phyloP scores from a whole-genome alignment of 495 filamentous ascomycete species.

The Aspergillus affinis region DNA sequence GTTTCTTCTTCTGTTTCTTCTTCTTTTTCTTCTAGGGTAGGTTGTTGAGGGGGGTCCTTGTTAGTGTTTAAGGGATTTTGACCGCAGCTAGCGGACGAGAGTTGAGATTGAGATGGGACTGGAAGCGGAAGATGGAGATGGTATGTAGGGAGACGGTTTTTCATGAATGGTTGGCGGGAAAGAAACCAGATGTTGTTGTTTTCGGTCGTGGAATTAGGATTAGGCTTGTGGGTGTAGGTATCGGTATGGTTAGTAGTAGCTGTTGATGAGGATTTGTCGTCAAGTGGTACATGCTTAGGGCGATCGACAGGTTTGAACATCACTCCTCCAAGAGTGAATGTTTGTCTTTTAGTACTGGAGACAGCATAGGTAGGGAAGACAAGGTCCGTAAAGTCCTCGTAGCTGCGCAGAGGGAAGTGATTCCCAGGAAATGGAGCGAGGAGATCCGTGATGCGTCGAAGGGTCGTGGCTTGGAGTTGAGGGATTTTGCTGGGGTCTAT shows the following conservation, averaged over 20 bases:
- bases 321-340: conserved; percentile 56
- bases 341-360: conserved; percentile 23
- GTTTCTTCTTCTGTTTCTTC: neutral
- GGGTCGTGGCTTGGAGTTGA: conserved; percentile 32
- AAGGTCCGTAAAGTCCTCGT: conserved; percentile 25
- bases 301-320: conserved; percentile 48
- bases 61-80: neutral
- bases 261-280: conserved; percentile 14
- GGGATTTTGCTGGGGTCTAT: neutral
- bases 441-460: conserved; percentile 46
- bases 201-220: neutral
- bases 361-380: conserved; percentile 24
- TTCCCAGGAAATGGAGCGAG: conserved; percentile 42
- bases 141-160: conserved; percentile 20
- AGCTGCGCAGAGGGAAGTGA: conserved; percentile 36
- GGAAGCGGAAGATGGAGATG: conserved; percentile 12
- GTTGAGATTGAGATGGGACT: too few relatives aligned
- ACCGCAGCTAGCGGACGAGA: too few relatives aligned
- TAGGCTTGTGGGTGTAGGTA: neutral
- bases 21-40: neutral
- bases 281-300: conserved; percentile 20
- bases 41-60: neutral
- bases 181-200: conserved; percentile 44
- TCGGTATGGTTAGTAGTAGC: neutral
- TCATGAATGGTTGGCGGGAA: conserved; percentile 50